These are phyloP conservation scores for Nyctanthes arbortristis DNA, from an alignment of 257 asterid species.

Conservation along the genomic window DNA sequence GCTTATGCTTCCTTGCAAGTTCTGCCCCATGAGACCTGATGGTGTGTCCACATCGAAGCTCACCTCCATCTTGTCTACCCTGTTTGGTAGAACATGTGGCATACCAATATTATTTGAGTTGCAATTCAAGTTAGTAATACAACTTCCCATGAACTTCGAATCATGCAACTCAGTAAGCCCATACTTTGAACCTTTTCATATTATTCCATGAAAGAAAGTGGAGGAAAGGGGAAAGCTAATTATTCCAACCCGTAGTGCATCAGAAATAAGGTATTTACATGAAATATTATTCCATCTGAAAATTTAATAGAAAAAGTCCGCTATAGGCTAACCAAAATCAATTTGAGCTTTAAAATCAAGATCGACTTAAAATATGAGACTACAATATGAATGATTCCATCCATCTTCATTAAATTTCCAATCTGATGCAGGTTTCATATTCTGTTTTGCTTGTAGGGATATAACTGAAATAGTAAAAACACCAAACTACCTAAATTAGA, in stretches of 20 bases:
- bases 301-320: background rate
- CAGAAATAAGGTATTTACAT: no score
- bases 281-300: no score
- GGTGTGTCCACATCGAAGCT: slow-evolving; percentile 55
- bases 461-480: background rate
- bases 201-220: no score
- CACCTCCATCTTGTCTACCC: slow-evolving; percentile 35
- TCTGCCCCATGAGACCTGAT: slow-evolving; percentile 68
- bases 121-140: no score
- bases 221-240: no score
- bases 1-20: slow-evolving; percentile 59
- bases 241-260: no score
- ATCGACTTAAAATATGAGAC: no score
- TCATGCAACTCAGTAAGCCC: no score
- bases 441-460: no score
- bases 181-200: no score
- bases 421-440: background rate
- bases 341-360: background rate
- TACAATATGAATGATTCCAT: background rate
- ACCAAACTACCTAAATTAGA: background rate
- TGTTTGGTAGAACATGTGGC: slow-evolving; percentile 25
- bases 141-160: no score
- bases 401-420: background rate
- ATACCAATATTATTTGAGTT: no score
- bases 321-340: background rate